phyloP scores from a whole-genome alignment of 345 rosid species.

The Iberis pinnata region DNA sequence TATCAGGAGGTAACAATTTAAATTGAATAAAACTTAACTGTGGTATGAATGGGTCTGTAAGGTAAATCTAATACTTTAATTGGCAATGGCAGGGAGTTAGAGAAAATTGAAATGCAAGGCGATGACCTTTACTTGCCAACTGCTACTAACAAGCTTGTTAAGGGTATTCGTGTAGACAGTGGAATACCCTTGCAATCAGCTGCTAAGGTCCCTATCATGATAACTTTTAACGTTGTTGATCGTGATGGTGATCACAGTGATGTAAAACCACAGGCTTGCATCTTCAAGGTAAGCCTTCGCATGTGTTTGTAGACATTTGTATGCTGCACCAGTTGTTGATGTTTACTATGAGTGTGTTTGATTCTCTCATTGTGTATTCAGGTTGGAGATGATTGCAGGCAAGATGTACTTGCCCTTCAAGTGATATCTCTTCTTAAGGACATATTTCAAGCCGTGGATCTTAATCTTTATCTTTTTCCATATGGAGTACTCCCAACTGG shows the following conservation, averaged over 20 bases:
- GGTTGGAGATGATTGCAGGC: constrained; percentile 99
- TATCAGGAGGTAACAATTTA: constrained; percentile 58
- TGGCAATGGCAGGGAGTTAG: constrained; percentile 68
- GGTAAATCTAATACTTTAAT: constrained; percentile 24
- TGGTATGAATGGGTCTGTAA: constrained; percentile 12
- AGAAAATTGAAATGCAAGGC: constrained; percentile 82
- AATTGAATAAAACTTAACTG: neutral
- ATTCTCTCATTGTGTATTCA: constrained; percentile 30
- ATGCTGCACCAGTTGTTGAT: neutral
- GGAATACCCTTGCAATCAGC: constrained; percentile 99
- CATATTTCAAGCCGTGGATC: constrained; percentile 78
- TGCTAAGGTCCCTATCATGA: constrained; percentile 96
- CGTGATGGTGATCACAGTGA: constrained; percentile 57
- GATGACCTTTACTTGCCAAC: constrained; percentile 92
- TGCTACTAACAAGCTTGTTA: constrained; percentile 83
- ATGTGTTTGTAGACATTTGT: neutral
- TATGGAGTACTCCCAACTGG: constrained; percentile 99
- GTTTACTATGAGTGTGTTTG: constrained; percentile 9
- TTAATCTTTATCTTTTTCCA: constrained; percentile 84
- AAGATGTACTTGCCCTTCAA: constrained; percentile 99
- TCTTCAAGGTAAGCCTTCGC: constrained; percentile 67
- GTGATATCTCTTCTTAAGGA: constrained; percentile 91
- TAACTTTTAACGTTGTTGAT: constrained; percentile 85
- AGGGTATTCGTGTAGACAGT: constrained; percentile 83
- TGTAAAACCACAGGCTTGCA: constrained; percentile 87